Evolutionary conservation across 148 eudicot genomes (phyloP).

Genomic region (Fagopyrum homotropicum): DNA sequence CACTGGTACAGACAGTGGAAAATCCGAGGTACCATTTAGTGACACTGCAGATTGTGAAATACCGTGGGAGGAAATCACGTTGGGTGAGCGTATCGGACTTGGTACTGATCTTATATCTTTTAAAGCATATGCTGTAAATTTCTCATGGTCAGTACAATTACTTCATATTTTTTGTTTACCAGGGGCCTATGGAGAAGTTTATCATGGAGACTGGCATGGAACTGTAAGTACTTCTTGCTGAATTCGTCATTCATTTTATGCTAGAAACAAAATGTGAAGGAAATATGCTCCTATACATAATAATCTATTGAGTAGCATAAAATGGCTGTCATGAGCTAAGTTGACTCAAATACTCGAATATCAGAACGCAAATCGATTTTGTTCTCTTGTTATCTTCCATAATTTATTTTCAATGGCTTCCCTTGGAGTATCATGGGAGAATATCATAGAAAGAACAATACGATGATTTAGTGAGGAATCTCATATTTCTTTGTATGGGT

Average conservation of each 20-base stretch:
- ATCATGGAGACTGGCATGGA: slow-evolving; percentile 96
- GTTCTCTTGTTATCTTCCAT: background rate
- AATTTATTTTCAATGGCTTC: background rate
- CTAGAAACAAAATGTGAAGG: background rate
- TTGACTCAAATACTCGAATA: background rate
- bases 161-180: slow-evolving; percentile 14
- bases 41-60: slow-evolving; percentile 87
- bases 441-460: background rate
- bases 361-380: too few species aligned
- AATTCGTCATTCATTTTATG: background rate
- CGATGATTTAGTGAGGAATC: background rate
- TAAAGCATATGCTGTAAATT: background rate
- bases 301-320: background rate
- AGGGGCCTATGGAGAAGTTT: slow-evolving; percentile 97
- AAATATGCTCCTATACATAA: background rate
- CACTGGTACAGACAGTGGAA: slow-evolving; percentile 64
- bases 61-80: slow-evolving; percentile 73
- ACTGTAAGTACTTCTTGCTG: slow-evolving; percentile 55
- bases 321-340: background rate
- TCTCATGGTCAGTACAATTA: slow-evolving; percentile 4
- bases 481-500: background rate
- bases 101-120: slow-evolving; percentile 37
- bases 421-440: background rate
- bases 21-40: slow-evolving; percentile 59
- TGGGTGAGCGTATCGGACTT: slow-evolving; percentile 99